Evolutionary conservation across 1,284 basidiomycete species (phyloP).

Genomic region (Melanopsichium pennsylvanicum): DNA sequence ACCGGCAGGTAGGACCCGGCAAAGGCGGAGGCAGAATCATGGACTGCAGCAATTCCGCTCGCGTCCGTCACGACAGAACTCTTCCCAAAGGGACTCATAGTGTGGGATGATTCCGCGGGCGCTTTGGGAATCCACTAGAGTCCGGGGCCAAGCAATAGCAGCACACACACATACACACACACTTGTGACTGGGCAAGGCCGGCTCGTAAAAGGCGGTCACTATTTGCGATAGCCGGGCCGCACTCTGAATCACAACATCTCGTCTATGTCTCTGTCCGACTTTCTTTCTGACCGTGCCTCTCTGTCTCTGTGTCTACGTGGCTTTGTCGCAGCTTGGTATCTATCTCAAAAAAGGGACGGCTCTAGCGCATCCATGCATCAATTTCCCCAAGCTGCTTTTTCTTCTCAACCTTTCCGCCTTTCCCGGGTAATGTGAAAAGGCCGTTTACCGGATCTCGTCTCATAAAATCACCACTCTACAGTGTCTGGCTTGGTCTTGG

Average conservation of each 20-base stretch:
- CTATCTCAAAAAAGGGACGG: no score
- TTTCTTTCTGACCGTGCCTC: no score
- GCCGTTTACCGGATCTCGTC: not conserved
- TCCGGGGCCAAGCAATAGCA: no score
- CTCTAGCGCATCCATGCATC: no score
- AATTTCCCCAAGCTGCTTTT: not conserved
- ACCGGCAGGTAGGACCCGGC: not conserved
- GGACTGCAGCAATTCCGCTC: constrained; percentile 18
- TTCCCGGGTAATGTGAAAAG: constrained; percentile 1
- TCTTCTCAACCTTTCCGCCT: constrained; percentile 11
- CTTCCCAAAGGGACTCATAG: no score
- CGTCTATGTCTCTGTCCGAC: not conserved
- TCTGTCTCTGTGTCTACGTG: no score
- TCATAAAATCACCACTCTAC: no score
- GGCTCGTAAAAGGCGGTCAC: no score
- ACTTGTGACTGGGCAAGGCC: no score
- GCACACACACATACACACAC: no score
- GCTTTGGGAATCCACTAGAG: not conserved
- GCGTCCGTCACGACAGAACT: constrained; percentile 21
- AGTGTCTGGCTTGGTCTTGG: no score
- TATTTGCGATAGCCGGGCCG: not conserved
- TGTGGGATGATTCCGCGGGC: constrained; percentile 19
- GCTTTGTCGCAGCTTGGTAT: no score
- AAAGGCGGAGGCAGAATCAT: not conserved
- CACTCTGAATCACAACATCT: constrained; percentile 4